A percentile compares a stretch with the other conserved stretches of the same genome.
These are phyloP conservation scores for Papiliotrema flavescens DNA, from an alignment of 1,284 basidiomycete genomes.

Conservation along the genomic window DNA sequence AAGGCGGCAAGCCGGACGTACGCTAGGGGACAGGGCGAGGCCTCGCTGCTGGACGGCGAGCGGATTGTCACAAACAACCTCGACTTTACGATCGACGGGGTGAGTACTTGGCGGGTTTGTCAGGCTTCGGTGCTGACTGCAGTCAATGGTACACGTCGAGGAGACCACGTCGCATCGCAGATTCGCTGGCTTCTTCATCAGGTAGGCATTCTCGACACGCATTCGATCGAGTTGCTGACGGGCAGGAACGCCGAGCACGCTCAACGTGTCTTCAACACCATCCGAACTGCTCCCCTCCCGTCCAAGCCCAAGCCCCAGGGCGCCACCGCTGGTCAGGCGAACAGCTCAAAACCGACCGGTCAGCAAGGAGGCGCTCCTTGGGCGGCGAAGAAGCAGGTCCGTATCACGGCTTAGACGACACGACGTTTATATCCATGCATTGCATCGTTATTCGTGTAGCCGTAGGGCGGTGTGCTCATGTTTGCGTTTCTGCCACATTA, in stretches of 20 bases:
- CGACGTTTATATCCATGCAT: constrained; percentile 2
- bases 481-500: neutral
- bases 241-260: constrained; percentile 77
- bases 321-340: neutral
- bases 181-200: constrained; percentile 93
- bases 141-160: constrained; percentile 94
- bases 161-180: constrained; percentile 88
- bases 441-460: too few relatives aligned
- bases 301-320: constrained; percentile 10
- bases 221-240: neutral
- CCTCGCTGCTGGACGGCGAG: constrained; percentile 70
- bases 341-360: neutral
- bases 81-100: constrained; percentile 92
- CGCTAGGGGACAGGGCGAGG: constrained; percentile 63
- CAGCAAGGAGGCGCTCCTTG: constrained; percentile 9
- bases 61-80: constrained; percentile 86
- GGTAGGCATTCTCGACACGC: neutral
- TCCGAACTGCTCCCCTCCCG: constrained; percentile 67
- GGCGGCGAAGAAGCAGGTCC: constrained; percentile 27
- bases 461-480: too few relatives aligned
- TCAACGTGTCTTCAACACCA: constrained; percentile 73
- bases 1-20: constrained; percentile 66
- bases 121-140: neutral
- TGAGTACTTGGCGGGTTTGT: constrained; percentile 47
- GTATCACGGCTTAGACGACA: constrained; percentile 21